Conservation (phyloP, 441 rosid species). For the Cnidoscolus chayamansa region DNA sequence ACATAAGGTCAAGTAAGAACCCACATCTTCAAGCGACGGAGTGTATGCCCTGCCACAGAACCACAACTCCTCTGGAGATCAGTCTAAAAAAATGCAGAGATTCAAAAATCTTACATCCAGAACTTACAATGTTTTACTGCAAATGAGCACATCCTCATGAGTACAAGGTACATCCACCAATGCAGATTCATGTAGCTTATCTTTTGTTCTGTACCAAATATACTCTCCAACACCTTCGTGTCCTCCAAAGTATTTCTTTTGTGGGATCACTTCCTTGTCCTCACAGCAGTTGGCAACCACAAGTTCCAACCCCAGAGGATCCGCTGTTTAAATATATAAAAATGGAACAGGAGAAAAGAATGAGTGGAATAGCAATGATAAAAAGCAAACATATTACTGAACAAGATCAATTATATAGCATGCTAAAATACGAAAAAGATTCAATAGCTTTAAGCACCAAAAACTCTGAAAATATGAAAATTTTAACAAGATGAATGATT, state of each 20-base stretch:
- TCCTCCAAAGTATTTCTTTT: conserved; percentile 85
- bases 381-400: conserved; percentile 4
- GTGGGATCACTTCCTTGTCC: conserved; percentile 68
- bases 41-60: conserved; percentile 58
- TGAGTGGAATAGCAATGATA: conserved; percentile 1
- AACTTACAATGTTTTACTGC: conserved; percentile 76
- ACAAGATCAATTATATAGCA: neutral
- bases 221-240: conserved; percentile 81
- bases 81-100: conserved; percentile 14
- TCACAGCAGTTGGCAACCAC: conserved; percentile 69
- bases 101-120: conserved; percentile 17
- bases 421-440: conserved; percentile 5
- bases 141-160: conserved; percentile 45
- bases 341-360: conserved; percentile 5
- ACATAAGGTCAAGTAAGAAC: conserved; percentile 64
- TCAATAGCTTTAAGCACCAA: conserved; percentile 6
- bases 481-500: conserved; percentile 1
- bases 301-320: conserved; percentile 90
- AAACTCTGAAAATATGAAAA: neutral
- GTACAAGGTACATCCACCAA: conserved; percentile 54
- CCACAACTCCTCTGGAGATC: conserved; percentile 14
- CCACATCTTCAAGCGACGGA: conserved; percentile 88
- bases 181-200: conserved; percentile 57
- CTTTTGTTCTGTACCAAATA: conserved; percentile 76
- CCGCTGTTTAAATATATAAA: conserved; percentile 50